These are phyloP conservation scores for Saturnispora quitensis DNA, from an alignment of 805 yeast genomes.

Conservation along the genomic window DNA sequence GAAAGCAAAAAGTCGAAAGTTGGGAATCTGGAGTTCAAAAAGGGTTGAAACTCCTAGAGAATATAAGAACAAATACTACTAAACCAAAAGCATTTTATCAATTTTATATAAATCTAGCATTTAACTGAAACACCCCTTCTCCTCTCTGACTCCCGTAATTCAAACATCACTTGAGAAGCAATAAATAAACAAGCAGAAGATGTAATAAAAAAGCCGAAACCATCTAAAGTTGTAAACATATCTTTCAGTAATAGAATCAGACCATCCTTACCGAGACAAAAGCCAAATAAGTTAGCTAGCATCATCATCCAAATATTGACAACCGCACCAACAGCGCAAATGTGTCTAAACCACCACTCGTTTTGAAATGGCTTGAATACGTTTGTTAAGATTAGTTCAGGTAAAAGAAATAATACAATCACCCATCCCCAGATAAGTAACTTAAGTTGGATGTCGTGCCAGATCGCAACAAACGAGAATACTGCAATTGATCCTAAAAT, in stretches of 20 bases:
- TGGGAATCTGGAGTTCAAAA: constrained; percentile 61
- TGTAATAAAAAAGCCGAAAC: constrained; percentile 51
- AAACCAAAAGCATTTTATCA: neutral
- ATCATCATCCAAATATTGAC: constrained; percentile 95
- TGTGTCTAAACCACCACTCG: constrained; percentile 65
- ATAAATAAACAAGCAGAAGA: constrained; percentile 66
- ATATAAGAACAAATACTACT: constrained; percentile 44
- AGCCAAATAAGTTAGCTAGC: constrained; percentile 91
- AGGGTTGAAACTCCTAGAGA: constrained; percentile 65
- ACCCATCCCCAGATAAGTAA: constrained; percentile 95
- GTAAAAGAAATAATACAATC: constrained; percentile 75
- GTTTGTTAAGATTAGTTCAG: constrained; percentile 64
- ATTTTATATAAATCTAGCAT: constrained; percentile 36
- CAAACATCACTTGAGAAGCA: constrained; percentile 91
- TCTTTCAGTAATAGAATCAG: constrained; percentile 53
- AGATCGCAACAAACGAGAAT: constrained; percentile 89
- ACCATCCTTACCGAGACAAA: constrained; percentile 89
- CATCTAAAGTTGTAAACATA: constrained; percentile 64
- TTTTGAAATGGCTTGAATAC: constrained; percentile 26
- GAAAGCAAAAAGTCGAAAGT: constrained; percentile 43
- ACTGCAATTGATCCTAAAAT: constrained; percentile 73
- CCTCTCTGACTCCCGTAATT: constrained; percentile 76
- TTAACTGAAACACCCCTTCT: constrained; percentile 75
- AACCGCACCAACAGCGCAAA: constrained; percentile 84
- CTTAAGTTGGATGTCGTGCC: constrained; percentile 95